A percentile compares a stretch with the other conserved stretches of the same genome.
Evolutionary conservation across 2,329 filamentous ascomycete species (phyloP).

Genomic region (Xylariomycetidae sp.): DNA sequence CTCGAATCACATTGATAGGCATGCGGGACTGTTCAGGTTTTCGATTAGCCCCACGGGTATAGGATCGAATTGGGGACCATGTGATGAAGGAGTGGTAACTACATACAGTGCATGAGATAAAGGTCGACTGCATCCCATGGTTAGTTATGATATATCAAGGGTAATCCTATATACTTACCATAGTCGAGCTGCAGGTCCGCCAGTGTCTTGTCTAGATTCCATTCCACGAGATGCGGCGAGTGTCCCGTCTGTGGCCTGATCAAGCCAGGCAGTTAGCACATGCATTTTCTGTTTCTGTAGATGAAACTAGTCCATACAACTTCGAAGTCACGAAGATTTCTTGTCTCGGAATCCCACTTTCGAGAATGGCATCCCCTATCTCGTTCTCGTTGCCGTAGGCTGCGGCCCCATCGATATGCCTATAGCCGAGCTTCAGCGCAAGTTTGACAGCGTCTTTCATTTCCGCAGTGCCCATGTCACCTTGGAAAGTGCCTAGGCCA

Average conservation of each 20-base stretch:
- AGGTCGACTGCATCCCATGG: too few species aligned
- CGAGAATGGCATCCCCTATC: conserved; percentile 23
- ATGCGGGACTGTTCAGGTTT: conserved; percentile 21
- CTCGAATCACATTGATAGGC: too few species aligned
- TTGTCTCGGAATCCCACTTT: conserved; percentile 19
- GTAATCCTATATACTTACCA: too few species aligned
- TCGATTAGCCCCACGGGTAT: too few species aligned
- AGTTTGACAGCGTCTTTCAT: conserved; percentile 22
- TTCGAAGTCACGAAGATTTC: conserved; percentile 25
- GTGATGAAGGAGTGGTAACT: neutral
- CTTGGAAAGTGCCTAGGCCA: conserved; percentile 23
- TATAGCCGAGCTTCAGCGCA: conserved; percentile 20
- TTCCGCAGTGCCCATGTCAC: conserved; percentile 16
- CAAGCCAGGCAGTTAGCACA: conserved; percentile 13
- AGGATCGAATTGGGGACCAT: too few species aligned
- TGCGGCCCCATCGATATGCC: conserved; percentile 22
- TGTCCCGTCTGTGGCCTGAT: conserved; percentile 29
- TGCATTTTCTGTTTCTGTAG: neutral
- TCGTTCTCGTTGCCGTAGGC: conserved; percentile 24
- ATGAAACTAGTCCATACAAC: conserved; percentile 9
- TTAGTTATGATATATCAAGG: too few species aligned
- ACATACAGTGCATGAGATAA: conserved; percentile 16
- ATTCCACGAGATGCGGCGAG: conserved; percentile 27
- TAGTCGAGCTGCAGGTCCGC: conserved; percentile 33
- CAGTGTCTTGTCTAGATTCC: conserved; percentile 27